Conservation (phyloP, 192 early-diverging fungal genomes). For the Helicostylum pulchrum region DNA sequence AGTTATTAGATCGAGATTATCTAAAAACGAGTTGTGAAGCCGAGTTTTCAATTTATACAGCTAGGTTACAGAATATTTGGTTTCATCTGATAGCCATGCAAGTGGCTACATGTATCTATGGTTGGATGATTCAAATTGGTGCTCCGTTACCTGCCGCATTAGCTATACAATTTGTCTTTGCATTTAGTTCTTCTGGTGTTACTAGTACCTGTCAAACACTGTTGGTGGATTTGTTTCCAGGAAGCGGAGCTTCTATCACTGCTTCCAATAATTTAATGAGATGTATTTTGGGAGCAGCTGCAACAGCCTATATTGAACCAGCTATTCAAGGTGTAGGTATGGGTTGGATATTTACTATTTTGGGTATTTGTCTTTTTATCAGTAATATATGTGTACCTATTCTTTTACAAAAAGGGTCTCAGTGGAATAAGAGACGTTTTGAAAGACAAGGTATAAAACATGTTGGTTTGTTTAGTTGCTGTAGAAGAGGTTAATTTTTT, state of each 20-base stretch:
- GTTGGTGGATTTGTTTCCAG: constrained; percentile 32
- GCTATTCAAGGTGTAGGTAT: constrained; percentile 26
- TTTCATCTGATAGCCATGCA: constrained; percentile 12
- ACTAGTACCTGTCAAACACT: constrained; percentile 27
- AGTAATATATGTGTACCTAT: constrained; percentile 19
- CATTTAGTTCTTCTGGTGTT: constrained; percentile 11
- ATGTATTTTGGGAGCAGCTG: constrained; percentile 30
- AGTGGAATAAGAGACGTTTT: constrained; percentile 18
- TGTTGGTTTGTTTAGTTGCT: too few relatives aligned
- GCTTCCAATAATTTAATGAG: constrained; percentile 31
- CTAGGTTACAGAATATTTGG: constrained; percentile 23
- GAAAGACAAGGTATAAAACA: background rate
- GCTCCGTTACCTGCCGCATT: too few relatives aligned
- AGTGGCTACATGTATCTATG: constrained; percentile 17
- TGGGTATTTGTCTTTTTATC: constrained; percentile 16
- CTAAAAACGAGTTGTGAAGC: background rate
- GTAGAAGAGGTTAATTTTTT: too few relatives aligned
- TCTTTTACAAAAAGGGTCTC: constrained; percentile 21
- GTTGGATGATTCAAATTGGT: constrained; percentile 9
- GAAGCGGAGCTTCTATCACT: constrained; percentile 22
- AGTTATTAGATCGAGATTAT: background rate
- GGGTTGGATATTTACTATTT: constrained; percentile 32
- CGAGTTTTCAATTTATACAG: constrained; percentile 22
- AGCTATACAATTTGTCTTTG: too few relatives aligned
- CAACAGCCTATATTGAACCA: constrained; percentile 24